Evolutionary conservation across 768 basidiomycete genomes (phyloP).

Genomic region (Boletus coccyginus): DNA sequence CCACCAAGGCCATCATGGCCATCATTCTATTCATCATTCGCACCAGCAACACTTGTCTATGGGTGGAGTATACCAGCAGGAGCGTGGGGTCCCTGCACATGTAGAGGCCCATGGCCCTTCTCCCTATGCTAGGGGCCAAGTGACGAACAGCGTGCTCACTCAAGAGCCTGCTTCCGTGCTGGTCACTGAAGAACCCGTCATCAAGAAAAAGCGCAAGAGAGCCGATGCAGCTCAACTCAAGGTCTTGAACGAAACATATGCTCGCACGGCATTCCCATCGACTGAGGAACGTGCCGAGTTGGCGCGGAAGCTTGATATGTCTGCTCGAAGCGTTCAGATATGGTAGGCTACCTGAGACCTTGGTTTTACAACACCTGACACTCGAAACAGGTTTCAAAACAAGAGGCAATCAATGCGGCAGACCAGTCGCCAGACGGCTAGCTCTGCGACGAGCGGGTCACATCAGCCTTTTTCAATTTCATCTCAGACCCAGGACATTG

Average conservation of each 20-base stretch:
- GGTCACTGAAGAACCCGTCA: constrained; percentile 59
- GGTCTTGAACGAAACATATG: constrained; percentile 77
- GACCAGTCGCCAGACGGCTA: constrained; percentile 62
- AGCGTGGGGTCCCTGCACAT: constrained; percentile 39
- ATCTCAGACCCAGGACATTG: constrained; percentile 33
- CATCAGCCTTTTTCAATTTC: constrained; percentile 51
- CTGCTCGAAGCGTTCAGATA: constrained; percentile 81
- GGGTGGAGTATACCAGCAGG: constrained; percentile 24
- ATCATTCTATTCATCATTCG: constrained; percentile 26
- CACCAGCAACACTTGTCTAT: constrained; percentile 27
- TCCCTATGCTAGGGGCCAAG: constrained; percentile 48
- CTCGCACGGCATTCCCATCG: constrained; percentile 81
- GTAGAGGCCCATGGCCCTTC: constrained; percentile 39
- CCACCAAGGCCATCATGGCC: constrained; percentile 20
- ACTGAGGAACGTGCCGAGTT: constrained; percentile 81
- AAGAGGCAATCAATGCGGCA: constrained; percentile 82
- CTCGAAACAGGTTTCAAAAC: constrained; percentile 73
- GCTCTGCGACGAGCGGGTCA: constrained; percentile 39
- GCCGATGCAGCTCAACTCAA: constrained; percentile 79
- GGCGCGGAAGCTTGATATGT: constrained; percentile 79
- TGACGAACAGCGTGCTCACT: constrained; percentile 32
- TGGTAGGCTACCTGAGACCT: constrained; percentile 48
- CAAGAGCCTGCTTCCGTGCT: constrained; percentile 33
- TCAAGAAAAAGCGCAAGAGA: constrained; percentile 87
- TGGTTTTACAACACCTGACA: constrained; percentile 18